Evolutionary conservation across 805 yeast species (phyloP).

Genomic region (Yamadazyma takamatsuzukensis): DNA sequence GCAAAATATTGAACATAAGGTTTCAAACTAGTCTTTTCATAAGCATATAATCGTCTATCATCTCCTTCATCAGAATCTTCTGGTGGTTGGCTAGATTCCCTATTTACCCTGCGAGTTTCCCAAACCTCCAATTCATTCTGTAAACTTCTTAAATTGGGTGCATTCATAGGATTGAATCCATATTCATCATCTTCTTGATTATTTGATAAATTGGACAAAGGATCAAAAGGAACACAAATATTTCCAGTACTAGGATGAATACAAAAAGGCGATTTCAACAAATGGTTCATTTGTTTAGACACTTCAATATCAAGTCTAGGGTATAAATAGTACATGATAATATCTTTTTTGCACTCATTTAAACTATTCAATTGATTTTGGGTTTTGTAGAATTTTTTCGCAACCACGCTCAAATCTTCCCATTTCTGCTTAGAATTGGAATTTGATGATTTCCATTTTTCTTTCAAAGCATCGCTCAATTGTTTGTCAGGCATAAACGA

Average conservation of each 20-base stretch:
- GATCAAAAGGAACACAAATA: conserved; percentile 86
- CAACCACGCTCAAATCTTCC: conserved; percentile 64
- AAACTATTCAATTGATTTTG: conserved; percentile 45
- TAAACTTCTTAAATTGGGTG: conserved; percentile 69
- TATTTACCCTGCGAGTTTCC: conserved; percentile 32
- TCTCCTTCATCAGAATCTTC: conserved; percentile 13
- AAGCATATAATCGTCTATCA: conserved; percentile 35
- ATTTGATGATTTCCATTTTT: conserved; percentile 49
- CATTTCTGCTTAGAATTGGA: conserved; percentile 64
- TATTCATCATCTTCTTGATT: conserved; percentile 34
- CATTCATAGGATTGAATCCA: conserved; percentile 72
- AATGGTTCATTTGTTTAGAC: conserved; percentile 82
- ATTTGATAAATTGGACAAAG: conserved; percentile 32
- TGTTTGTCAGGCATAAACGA: conserved; percentile 61
- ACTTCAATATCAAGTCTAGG: conserved; percentile 95
- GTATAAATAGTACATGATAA: conserved; percentile 74
- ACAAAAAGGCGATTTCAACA: conserved; percentile 94
- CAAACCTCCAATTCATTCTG: conserved; percentile 60
- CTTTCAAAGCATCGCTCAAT: conserved; percentile 49
- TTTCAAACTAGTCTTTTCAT: conserved; percentile 64
- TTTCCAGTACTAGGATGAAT: conserved; percentile 95
- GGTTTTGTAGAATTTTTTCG: conserved; percentile 43
- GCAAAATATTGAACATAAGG: conserved; percentile 69
- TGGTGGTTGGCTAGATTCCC: conserved; percentile 23
- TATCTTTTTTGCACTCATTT: conserved; percentile 75